phyloP scores from a whole-genome alignment of 2,329 filamentous ascomycete genomes.

The Lasiodiplodia sp. region DNA sequence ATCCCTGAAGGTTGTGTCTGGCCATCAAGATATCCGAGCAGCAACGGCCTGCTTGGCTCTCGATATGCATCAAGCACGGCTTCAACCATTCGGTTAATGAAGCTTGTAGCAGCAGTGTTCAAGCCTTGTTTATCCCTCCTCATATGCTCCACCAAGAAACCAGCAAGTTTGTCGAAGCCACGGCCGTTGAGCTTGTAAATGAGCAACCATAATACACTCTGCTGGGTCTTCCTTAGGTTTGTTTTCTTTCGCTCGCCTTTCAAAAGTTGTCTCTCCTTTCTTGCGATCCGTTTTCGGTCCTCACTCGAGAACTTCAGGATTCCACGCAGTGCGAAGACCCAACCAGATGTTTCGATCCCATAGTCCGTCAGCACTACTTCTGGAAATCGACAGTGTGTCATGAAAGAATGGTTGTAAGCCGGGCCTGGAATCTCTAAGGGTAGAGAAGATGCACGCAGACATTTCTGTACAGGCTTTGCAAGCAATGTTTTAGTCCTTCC shows the following conservation, averaged over 20 bases:
- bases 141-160: conserved; percentile 12
- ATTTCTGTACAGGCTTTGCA: conserved; percentile 9
- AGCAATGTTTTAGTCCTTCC: conserved; percentile 1
- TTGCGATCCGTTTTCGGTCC: conserved; percentile 6
- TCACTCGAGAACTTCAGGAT: not conserved
- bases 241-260: not conserved
- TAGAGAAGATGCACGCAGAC: conserved; percentile 27
- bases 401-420: conserved; percentile 31
- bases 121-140: conserved; percentile 3
- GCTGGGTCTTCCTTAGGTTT: not conserved
- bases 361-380: not conserved
- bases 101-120: conserved; percentile 17
- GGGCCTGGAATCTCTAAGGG: conserved; percentile 26
- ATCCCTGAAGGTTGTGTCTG: conserved; percentile 23
- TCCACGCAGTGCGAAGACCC: not conserved
- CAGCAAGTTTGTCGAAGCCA: conserved; percentile 3
- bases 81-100: conserved; percentile 31
- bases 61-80: conserved; percentile 31
- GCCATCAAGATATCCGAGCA: conserved; percentile 30
- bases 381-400: conserved; percentile 34
- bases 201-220: conserved; percentile 12
- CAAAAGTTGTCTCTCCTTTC: not conserved
- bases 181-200: conserved; percentile 6
- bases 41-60: conserved; percentile 22
- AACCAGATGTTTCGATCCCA: conserved; percentile 8